Base-by-base conservation (phyloP, 2,329 filamentous ascomycete genomes). In the Aspergillus texensis region DNA sequence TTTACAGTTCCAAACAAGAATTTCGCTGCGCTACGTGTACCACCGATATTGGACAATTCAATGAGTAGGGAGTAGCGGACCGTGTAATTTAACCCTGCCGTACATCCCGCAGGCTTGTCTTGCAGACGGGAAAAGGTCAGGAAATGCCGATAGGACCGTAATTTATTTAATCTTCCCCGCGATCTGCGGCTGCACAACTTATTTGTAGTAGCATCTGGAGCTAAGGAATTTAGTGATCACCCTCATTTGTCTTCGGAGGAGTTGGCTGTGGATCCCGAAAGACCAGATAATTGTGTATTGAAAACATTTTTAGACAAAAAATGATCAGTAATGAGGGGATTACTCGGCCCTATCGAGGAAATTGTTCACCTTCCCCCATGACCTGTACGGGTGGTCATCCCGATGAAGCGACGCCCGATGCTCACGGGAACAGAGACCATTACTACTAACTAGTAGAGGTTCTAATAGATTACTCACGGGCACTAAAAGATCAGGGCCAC, bases 181-280 rank as follows among this genome's bases (percentile, higher is more conserved):
- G 61, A 62, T 62, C 52, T 39, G 34, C 52, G 32, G 21, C 32
- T 14, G 11, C 52, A 16, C 24, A 39, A 26, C 52, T 36, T 39
- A 24, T 10, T 54, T 24, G 8, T 8, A 12, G 34, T 41, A 41
- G 16, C 14, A 11, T 54, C 30, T 36, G 30, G 30, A 54, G 52
- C 52, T 54, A 54, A 54, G 52, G 52, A 21, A 24, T 24, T 16
- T 54, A 54, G 52, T 39, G 32, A 32, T 41, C 52, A 39, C 26
- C 32, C 34, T 24, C 32, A 11, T 39, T 55, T 55, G 52, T 36
- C 12, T 21, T 54, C 24, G 46, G 46, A 50, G 16, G 26, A 26
- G 26, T 50, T 26, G 26, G 24, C 6, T 16, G 12, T 48, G 24
- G n/a, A 26, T 14, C 45, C 45, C n/a, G 45, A 48, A 8, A 14